Evolutionary conservation across 768 basidiomycete species (phyloP), one percentile per base, ranked within the genome.

Genomic region (Rossbeevera mucosa): DNA sequence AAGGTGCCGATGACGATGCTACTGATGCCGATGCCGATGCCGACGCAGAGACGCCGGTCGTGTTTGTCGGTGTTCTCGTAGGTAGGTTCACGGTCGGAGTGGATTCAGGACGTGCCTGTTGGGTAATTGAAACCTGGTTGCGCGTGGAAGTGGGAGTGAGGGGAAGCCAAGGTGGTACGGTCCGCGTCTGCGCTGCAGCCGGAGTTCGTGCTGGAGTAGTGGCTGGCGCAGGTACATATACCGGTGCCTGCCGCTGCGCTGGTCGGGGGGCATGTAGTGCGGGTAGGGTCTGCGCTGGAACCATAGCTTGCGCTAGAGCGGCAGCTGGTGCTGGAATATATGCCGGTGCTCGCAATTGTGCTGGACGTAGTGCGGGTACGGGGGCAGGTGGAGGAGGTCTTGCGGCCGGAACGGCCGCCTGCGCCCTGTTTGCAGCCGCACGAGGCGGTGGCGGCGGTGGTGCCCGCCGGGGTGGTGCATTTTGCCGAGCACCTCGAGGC

Each of bases 401-500:
- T 5, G 31, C 43, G 7, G 12, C 49, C 14, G 30, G 36, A 0
- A n/a, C 1, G 8, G 9, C 29, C 7, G 4, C 40, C 22, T 20
- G 47, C n/a, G 31, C 45, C 4, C 21, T 24, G 29, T 48, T 47
- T 7, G 25, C 28, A 2, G 18, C 45, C 7, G 14, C n/a, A 12
- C 16, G 28, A 38, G 13, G 52, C 4, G 21, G 26, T 1, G 13
- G 52, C 0, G 21, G 43, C 4, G 50, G 52, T 18, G 40, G 48
- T 16, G 28, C 46, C 18, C 21, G 40, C 21, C 20, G 55, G 3
- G 8, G 67, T 38, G 68, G 62, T 24, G 57, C 63, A 4, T 76
- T 71, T 8, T 64, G 67, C 48, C 62, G 59, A 46, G 55, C 64
- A 31, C 67, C 72, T 21, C 62, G 56, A 11, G n/a, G 47, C 16